phyloP scores from a whole-genome alignment of 1,139 yeast genomes.

The Blastobotrys persicus region DNA sequence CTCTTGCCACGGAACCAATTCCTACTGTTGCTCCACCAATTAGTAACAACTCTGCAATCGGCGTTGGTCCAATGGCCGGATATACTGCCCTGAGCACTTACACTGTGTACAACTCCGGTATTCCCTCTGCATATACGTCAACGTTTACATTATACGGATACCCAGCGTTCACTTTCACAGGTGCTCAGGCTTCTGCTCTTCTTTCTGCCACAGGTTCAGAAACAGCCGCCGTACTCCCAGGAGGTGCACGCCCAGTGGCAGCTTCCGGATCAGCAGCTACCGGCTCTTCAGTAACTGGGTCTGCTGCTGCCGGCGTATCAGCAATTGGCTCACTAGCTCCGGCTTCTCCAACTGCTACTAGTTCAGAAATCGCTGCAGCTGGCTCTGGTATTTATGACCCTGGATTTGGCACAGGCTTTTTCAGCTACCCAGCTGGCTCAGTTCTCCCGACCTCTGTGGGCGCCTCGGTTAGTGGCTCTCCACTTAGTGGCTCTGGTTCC shows the following conservation, averaged over 20 bases:
- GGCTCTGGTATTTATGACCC: slow-evolving; percentile 4
- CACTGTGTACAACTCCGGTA: not conserved
- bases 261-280: slow-evolving; percentile 6
- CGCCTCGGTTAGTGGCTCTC: not conserved
- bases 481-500: slow-evolving; percentile 4
- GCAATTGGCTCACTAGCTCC: not conserved
- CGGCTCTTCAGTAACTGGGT: slow-evolving; percentile 8
- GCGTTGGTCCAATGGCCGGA: slow-evolving; percentile 1
- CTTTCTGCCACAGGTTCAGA: slow-evolving; percentile 1
- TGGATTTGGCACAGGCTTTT: slow-evolving; percentile 1
- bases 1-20: not conserved
- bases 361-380: slow-evolving; percentile 1
- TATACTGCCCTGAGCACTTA: not conserved
- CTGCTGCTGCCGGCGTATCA: slow-evolving; percentile 11
- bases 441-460: slow-evolving; percentile 1
- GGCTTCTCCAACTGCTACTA: not conserved
- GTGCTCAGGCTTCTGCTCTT: slow-evolving; percentile 1
- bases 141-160: not conserved
- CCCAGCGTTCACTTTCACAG: not conserved
- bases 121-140: not conserved
- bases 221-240: not conserved
- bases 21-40: slow-evolving; percentile 2
- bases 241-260: slow-evolving; percentile 4
- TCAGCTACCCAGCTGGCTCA: not conserved
- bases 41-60: not conserved